Conservation (phyloP, 1,284 basidiomycete genomes). For the Ceratobasidium sp. region DNA sequence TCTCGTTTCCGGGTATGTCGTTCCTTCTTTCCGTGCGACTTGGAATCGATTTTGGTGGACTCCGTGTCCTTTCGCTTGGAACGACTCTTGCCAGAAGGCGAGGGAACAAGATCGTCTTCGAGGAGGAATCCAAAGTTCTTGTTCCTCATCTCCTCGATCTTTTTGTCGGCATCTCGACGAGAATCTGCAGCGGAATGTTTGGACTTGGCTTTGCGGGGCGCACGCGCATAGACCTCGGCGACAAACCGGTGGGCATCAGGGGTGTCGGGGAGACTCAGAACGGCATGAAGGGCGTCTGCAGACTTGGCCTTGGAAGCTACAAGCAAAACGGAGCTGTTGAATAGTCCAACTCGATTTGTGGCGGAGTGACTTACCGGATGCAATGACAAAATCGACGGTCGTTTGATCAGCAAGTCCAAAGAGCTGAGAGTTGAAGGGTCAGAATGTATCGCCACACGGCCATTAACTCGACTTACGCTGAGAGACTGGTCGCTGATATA, state of each 20-base stretch:
- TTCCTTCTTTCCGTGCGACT: constrained; percentile 59
- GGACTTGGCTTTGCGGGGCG: constrained; percentile 77
- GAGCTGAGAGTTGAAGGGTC: constrained; percentile 63
- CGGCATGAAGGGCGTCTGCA: constrained; percentile 76
- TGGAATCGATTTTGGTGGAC: constrained; percentile 61
- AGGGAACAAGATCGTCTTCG: constrained; percentile 67
- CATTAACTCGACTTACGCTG: constrained; percentile 64
- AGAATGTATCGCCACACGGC: not conserved
- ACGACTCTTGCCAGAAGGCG: constrained; percentile 58
- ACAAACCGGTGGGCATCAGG: constrained; percentile 85
- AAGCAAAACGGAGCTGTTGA: constrained; percentile 10
- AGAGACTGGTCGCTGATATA: constrained; percentile 91
- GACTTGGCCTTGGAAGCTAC: constrained; percentile 85
- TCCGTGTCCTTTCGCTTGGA: constrained; percentile 62
- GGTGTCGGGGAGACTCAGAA: constrained; percentile 82
- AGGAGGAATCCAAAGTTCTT: constrained; percentile 84
- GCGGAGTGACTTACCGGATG: constrained; percentile 69
- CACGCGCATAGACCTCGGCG: constrained; percentile 78
- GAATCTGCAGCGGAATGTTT: constrained; percentile 66
- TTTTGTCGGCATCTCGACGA: constrained; percentile 75
- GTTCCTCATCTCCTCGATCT: constrained; percentile 74
- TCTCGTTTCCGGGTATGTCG: constrained; percentile 83
- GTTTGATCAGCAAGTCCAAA: constrained; percentile 85
- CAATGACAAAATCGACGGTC: constrained; percentile 87
- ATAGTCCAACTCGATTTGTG: not conserved